These are phyloP conservation scores for Rhodotorula glutinis DNA, from an alignment of 1,284 basidiomycete species.

Conservation along the genomic window DNA sequence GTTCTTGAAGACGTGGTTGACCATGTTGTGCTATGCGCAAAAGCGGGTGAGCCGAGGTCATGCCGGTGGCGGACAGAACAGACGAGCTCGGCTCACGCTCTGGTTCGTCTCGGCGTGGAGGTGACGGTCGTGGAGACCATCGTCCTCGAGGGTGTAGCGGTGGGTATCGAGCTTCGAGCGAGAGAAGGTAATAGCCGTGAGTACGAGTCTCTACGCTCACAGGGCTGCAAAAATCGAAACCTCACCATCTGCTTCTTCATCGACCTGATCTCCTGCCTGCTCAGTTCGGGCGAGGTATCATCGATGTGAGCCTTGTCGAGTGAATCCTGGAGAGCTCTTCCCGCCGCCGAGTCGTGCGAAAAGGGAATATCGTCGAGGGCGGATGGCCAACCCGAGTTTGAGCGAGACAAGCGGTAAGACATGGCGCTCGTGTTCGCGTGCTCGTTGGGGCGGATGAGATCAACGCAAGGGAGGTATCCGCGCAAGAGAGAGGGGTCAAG, in stretches of 20 bases:
- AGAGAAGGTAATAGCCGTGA: no score
- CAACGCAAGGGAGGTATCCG: no score
- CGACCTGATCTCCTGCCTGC: background rate
- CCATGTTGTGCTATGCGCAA: background rate
- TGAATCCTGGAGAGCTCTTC: background rate
- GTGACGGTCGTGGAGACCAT: background rate
- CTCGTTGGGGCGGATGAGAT: no score
- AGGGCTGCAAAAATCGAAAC: no score
- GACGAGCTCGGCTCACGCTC: background rate
- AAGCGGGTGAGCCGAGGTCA: no score
- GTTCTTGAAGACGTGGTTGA: conserved; percentile 6
- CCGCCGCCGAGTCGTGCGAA: background rate
- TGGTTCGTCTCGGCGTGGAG: background rate
- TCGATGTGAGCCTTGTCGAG: background rate
- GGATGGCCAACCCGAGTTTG: background rate
- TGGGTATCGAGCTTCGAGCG: background rate
- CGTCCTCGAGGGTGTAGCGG: background rate
- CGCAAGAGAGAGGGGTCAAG: no score
- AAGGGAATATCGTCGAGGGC: background rate
- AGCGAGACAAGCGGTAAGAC: background rate
- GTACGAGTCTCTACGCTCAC: no score
- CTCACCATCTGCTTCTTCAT: background rate
- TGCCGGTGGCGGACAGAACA: no score
- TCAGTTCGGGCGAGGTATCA: background rate
- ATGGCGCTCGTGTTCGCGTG: no score